These are phyloP conservation scores for Kazachstania martiniae DNA, from an alignment of 805 yeast species.

Conservation along the genomic window DNA sequence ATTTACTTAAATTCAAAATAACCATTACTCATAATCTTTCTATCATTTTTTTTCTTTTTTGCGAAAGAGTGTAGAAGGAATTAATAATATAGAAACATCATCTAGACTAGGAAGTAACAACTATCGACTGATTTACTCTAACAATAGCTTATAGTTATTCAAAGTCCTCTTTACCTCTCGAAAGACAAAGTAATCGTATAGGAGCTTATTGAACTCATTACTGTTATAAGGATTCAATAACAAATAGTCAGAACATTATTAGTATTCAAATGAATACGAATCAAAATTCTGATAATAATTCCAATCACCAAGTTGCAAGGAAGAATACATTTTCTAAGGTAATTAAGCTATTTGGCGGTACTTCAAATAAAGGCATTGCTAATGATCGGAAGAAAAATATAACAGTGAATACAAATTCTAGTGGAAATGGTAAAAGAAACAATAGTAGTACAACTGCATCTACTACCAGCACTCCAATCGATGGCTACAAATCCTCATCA, in stretches of 20 bases:
- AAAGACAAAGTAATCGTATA: too few relatives aligned
- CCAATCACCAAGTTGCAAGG: constrained; percentile 2
- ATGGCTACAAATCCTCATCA: neutral
- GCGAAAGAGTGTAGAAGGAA: too few relatives aligned
- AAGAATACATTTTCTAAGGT: constrained; percentile 5
- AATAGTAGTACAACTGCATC: neutral
- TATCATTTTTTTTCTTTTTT: too few relatives aligned
- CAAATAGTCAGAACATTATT: neutral
- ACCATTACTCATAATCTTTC: too few relatives aligned
- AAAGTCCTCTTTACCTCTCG: too few relatives aligned
- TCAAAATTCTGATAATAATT: neutral
- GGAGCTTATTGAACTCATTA: too few relatives aligned
- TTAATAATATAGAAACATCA: too few relatives aligned
- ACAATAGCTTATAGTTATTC: too few relatives aligned
- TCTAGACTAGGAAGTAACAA: too few relatives aligned
- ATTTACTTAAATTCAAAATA: too few relatives aligned
- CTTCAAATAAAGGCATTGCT: neutral
- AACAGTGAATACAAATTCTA: neutral
- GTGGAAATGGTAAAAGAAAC: neutral
- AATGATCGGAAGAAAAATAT: neutral
- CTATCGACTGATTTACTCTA: too few relatives aligned
- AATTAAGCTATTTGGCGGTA: constrained; percentile 5
- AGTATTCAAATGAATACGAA: neutral
- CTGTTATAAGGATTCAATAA: too few relatives aligned
- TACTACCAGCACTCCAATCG: neutral